These are phyloP conservation scores for Penicillium alfredii DNA, from an alignment of 495 filamentous ascomycete species.

Conservation along the genomic window DNA sequence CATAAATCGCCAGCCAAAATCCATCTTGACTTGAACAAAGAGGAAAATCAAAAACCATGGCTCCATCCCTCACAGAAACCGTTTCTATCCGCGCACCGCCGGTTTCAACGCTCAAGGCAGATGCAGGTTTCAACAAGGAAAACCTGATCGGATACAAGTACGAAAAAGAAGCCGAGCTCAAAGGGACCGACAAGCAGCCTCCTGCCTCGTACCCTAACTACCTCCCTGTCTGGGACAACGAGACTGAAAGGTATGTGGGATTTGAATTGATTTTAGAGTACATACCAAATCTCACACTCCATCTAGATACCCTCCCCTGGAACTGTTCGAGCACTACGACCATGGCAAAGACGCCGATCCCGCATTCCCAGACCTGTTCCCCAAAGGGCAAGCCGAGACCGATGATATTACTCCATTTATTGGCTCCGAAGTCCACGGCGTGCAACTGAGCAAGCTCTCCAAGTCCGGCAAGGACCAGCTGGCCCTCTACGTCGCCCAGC, in stretches of 20 bases:
- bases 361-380: conserved; percentile 46
- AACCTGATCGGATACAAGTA: conserved; percentile 48
- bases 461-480: conserved; percentile 51
- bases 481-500: conserved; percentile 51
- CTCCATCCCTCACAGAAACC: conserved; percentile 48
- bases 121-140: conserved; percentile 57
- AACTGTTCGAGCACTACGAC: conserved; percentile 43
- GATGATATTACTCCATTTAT: conserved; percentile 50
- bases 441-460: conserved; percentile 51
- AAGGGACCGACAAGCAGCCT: conserved; percentile 40
- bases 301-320: conserved; percentile 38
- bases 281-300: not conserved
- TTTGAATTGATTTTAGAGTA: not conserved
- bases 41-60: conserved; percentile 36
- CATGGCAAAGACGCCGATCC: conserved; percentile 48
- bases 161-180: conserved; percentile 35
- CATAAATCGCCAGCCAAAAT: too few relatives aligned
- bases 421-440: conserved; percentile 48
- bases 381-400: conserved; percentile 33
- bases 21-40: not conserved
- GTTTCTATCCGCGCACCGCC: conserved; percentile 28
- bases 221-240: conserved; percentile 67
- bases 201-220: conserved; percentile 64
- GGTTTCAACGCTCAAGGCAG: conserved; percentile 32
- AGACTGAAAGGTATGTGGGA: conserved; percentile 32